Base-by-base conservation (phyloP, 2,329 filamentous ascomycete species). In the Cladophialophora chaetospira region DNA sequence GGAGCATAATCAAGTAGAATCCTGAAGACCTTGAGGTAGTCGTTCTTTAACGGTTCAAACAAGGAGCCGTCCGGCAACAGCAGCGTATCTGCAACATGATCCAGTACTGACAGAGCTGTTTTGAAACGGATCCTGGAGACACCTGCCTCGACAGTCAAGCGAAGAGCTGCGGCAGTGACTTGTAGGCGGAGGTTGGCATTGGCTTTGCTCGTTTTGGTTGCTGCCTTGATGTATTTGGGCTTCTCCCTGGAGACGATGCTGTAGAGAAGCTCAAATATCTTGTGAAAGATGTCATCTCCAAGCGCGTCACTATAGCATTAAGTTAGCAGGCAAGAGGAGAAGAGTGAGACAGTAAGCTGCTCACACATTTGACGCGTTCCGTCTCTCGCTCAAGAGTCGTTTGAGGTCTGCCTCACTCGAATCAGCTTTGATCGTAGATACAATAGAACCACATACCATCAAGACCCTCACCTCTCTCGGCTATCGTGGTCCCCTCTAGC, bases 201-300 rank as follows among this genome's bases (percentile, higher is more conserved):
- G 54, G 75, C 80, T 59, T 77, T 79, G 23, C 79, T 74, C 10
- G 74, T 78, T 51, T 74, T 78, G 61, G 77, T 52, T 61, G 77
- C 51, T 10, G 79, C 78, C 53, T 81, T 81, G 54, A 82, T 79
- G 62, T 83, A 88, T 15, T 73, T 70, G 8, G 84, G 77, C 68
- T 89, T 91, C 65, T 96, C 91, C 11, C 79, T 72, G 82, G 82
- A 68, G 81, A 87, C 79, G 62, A 85, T 86, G 52, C 82, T 80
- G 68, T 97, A 96, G 2, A 97, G 76, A 1, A 84, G 82, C 67
- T 97, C 91, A 65, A 90, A 89, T 40, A 97, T 85, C 57, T 83
- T 82, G 68, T 94, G 88, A 64, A 89, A 96, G n/a, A 82, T 82
- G 69, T 88, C 89, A 69, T 96, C 90, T 43, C 81, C 82, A 29